Percentiles rank a stretch among this genome's conserved stretches.
Evolutionary conservation across 169 alveolate species (phyloP).

Genomic region (Eimeria zaria): DNA sequence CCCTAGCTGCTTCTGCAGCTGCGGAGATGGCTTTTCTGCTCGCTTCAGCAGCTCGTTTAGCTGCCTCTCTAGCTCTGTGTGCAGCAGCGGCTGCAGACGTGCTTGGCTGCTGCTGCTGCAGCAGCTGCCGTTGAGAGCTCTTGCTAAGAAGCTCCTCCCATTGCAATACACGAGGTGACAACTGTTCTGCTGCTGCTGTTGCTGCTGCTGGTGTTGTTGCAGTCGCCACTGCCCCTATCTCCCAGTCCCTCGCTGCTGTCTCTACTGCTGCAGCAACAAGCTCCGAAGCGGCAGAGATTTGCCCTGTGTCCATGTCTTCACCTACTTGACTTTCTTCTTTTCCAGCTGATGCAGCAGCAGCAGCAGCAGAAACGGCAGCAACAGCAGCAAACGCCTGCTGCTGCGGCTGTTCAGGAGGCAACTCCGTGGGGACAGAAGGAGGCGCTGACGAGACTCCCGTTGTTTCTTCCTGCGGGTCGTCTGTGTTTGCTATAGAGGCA

Average conservation of each 20-base stretch:
- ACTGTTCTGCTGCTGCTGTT: slow-evolving; percentile 1
- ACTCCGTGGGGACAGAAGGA: slow-evolving; percentile 14
- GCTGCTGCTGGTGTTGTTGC: slow-evolving; percentile 7
- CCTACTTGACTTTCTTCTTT: not conserved
- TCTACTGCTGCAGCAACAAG: slow-evolving; percentile 54
- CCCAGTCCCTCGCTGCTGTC: not conserved
- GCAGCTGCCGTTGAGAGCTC: slow-evolving; percentile 31
- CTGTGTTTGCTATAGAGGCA: not conserved
- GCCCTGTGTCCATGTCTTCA: not conserved
- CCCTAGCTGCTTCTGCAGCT: slow-evolving; percentile 62
- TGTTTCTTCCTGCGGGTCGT: not conserved
- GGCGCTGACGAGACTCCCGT: not conserved
- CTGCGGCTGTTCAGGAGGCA: not conserved
- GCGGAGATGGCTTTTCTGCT: slow-evolving; percentile 21
- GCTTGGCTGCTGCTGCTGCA: slow-evolving; percentile 31
- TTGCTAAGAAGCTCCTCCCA: slow-evolving; percentile 35
- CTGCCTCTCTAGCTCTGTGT: slow-evolving; percentile 33
- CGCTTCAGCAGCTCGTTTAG: slow-evolving; percentile 36
- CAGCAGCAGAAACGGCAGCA: not conserved
- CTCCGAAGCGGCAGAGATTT: slow-evolving; percentile 19
- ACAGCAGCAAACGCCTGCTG: slow-evolving; percentile 30
- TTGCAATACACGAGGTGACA: not conserved
- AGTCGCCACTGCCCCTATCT: not conserved
- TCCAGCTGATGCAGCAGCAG: not conserved
- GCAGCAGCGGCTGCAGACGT: slow-evolving; percentile 52